Evolutionary conservation across 257 asterid species (phyloP).

Genomic region (Euphrasia confusa): DNA sequence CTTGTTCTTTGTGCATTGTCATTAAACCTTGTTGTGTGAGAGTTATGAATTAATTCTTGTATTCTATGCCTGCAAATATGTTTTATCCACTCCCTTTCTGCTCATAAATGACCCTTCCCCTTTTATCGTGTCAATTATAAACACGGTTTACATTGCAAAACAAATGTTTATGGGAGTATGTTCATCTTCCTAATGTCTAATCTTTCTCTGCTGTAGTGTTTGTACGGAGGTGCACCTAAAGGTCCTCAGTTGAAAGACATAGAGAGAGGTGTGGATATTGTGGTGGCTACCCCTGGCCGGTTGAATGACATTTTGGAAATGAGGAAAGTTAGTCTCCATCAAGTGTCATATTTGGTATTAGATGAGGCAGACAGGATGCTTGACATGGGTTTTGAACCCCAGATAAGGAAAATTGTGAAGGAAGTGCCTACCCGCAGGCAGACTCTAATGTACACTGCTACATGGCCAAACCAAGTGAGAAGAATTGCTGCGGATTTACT

Average conservation of each 20-base stretch:
- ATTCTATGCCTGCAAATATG: conserved; percentile 9
- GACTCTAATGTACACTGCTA: conserved; percentile 91
- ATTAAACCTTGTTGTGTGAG: conserved; percentile 9
- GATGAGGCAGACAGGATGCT: conserved; percentile 99
- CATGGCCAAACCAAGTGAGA: conserved; percentile 95
- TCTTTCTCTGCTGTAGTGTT: conserved; percentile 44
- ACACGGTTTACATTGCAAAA: conserved; percentile 4
- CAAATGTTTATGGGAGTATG: conserved; percentile 9
- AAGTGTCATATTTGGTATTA: conserved; percentile 79
- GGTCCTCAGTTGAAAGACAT: conserved; percentile 76
- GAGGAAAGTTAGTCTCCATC: conserved; percentile 68
- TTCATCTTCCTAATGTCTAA: conserved; percentile 14
- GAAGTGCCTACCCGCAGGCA: conserved; percentile 79
- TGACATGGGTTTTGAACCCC: conserved; percentile 99
- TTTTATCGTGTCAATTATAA: conserved; percentile 7
- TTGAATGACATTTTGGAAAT: conserved; percentile 87
- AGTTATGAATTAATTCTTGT: conserved; percentile 13
- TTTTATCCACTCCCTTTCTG: conserved; percentile 8
- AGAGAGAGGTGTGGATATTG: conserved; percentile 75
- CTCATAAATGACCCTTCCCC: neutral
- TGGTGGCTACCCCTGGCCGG: conserved; percentile 96
- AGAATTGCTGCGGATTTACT: conserved; percentile 83
- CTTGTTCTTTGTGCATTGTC: conserved; percentile 8
- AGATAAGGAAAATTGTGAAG: conserved; percentile 88
- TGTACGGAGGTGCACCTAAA: conserved; percentile 81